Evolutionary conservation across 176 grass and related monocot genomes (phyloP).

Genomic region (Poa annua): DNA sequence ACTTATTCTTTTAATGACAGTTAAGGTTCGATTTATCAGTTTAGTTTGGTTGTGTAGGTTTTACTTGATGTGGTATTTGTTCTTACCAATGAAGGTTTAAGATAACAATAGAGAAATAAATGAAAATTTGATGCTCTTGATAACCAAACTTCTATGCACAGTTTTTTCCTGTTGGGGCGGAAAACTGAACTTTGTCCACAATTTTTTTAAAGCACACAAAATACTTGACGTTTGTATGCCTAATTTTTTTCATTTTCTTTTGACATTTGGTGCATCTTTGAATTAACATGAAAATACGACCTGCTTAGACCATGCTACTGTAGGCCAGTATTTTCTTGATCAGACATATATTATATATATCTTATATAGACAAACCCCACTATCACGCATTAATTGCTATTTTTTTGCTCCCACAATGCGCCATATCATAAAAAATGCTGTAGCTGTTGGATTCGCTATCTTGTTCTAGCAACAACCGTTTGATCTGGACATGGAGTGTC

Average conservation of each 20-base stretch:
- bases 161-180: background rate
- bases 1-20: background rate
- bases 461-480: no score
- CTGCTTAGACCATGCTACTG: background rate
- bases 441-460: no score
- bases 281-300: background rate
- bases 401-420: no score
- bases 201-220: background rate
- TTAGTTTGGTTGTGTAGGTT: background rate
- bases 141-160: background rate
- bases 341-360: no score
- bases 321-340: no score
- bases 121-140: background rate
- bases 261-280: background rate
- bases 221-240: background rate
- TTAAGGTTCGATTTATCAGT: background rate
- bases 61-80: background rate
- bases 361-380: no score
- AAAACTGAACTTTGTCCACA: background rate
- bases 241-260: background rate
- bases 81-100: no score
- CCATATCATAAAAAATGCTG: no score
- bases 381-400: no score
- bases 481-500: no score
- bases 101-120: no score